phyloP scores from a whole-genome alignment of 1,284 basidiomycete genomes.

The Rhodotorula sp. region DNA sequence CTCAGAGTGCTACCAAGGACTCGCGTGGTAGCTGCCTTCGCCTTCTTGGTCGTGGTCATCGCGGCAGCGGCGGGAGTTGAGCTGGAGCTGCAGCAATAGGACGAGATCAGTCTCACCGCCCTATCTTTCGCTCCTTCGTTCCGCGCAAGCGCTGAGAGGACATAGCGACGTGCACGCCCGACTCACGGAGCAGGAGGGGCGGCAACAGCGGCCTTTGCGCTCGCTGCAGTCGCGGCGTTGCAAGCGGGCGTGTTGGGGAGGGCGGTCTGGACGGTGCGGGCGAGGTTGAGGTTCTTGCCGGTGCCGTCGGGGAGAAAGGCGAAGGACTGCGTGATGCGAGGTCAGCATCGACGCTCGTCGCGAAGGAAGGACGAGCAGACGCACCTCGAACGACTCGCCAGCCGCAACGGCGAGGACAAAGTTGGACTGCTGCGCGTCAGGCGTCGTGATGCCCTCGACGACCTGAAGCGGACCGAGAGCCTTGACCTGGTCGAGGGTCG shows the following conservation, averaged over 20 bases:
- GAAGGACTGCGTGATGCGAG: constrained; percentile 13
- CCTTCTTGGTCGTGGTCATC: constrained; percentile 1
- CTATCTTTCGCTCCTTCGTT: no score
- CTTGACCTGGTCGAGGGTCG: constrained; percentile 27
- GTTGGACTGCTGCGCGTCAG: constrained; percentile 25
- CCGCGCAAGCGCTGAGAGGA: no score
- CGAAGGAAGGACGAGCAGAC: not conserved
- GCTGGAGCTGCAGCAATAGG: not conserved
- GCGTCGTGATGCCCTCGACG: constrained; percentile 31
- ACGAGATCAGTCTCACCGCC: no score
- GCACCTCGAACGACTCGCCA: constrained; percentile 34
- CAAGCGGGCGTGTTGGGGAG: constrained; percentile 31
- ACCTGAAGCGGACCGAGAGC: constrained; percentile 28
- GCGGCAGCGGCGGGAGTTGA: not conserved
- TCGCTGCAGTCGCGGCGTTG: constrained; percentile 15
- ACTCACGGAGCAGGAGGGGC: not conserved
- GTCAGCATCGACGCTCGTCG: not conserved
- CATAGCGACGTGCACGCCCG: not conserved
- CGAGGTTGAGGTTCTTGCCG: constrained; percentile 40
- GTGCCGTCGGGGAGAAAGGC: constrained; percentile 41
- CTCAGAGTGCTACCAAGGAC: not conserved
- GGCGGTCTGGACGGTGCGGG: constrained; percentile 30
- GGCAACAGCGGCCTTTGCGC: not conserved
- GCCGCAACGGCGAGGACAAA: constrained; percentile 31
- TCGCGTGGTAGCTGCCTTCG: not conserved